Percentiles rank a stretch among this genome's conserved stretches.
Evolutionary conservation across 129 eudicot genomes (phyloP).

Genomic region (Cynara cardunculus): DNA sequence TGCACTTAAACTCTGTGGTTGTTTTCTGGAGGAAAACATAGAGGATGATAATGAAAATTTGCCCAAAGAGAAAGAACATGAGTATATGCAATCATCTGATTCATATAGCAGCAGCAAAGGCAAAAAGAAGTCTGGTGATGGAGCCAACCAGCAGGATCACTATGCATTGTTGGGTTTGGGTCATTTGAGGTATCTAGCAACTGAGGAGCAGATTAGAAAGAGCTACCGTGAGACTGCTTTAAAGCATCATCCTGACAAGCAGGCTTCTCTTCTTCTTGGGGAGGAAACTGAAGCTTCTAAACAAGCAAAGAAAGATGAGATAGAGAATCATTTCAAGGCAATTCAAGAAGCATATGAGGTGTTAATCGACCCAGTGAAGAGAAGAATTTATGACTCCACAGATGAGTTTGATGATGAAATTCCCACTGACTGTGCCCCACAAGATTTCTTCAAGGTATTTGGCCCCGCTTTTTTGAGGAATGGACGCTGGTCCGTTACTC

Average conservation of each 20-base stretch:
- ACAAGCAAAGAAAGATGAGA: conserved; percentile 82
- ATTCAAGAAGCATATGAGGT: conserved; percentile 93
- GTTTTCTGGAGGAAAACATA: conserved; percentile 41
- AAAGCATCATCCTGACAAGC: conserved; percentile 93
- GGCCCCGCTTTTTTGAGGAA: conserved; percentile 93
- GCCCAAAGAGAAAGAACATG: conserved; percentile 50
- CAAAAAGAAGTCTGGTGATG: conserved; percentile 77
- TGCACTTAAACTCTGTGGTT: conserved; percentile 72
- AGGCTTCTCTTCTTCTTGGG: conserved; percentile 68
- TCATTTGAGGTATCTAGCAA: conserved; percentile 83
- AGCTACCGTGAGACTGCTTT: conserved; percentile 87
- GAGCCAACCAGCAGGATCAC: conserved; percentile 70
- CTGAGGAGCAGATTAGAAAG: conserved; percentile 81
- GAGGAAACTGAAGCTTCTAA: conserved; percentile 82
- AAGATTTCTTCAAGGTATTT: conserved; percentile 85
- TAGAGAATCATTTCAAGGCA: conserved; percentile 80
- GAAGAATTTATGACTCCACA: conserved; percentile 87
- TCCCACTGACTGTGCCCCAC: conserved; percentile 81
- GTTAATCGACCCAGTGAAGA: conserved; percentile 70
- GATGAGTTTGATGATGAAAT: conserved; percentile 97
- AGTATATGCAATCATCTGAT: conserved; percentile 54
- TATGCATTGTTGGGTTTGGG: conserved; percentile 89
- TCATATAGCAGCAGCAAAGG: conserved; percentile 80
- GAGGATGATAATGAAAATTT: conserved; percentile 25
- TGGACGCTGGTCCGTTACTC: conserved; percentile 90